Conservation (phyloP, 108 stramenopile species). For the Cyclotella distinguenda region DNA sequence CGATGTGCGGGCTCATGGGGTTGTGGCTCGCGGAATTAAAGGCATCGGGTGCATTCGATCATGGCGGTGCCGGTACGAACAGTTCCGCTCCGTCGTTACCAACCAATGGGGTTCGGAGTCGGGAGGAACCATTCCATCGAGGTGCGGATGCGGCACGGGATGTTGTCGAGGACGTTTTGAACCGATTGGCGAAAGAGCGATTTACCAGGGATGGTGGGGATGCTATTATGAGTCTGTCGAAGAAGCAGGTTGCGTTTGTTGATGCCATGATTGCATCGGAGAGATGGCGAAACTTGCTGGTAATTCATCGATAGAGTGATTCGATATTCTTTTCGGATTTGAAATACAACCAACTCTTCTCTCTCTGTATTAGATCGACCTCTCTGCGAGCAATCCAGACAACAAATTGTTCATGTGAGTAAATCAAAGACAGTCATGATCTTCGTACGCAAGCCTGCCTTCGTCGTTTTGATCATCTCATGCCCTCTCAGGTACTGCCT, state of each 20-base stretch:
- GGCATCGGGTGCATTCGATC: background rate
- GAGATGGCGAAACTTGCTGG: slow-evolving; percentile 75
- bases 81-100: too few relatives aligned
- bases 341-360: background rate
- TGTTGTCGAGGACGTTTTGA: slow-evolving; percentile 63
- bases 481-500: slow-evolving; percentile 54
- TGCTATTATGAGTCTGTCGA: slow-evolving; percentile 67
- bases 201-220: slow-evolving; percentile 75
- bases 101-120: too few relatives aligned
- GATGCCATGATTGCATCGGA: slow-evolving; percentile 83
- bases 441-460: background rate
- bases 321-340: background rate
- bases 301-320: background rate
- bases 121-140: slow-evolving; percentile 5
- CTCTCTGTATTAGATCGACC: slow-evolving; percentile 54
- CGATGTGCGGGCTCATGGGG: slow-evolving; percentile 74
- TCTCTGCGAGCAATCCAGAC: slow-evolving; percentile 76
- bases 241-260: slow-evolving; percentile 69
- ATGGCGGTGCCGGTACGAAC: too few relatives aligned
- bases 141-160: slow-evolving; percentile 62
- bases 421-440: background rate
- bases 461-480: background rate
- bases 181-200: slow-evolving; percentile 66
- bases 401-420: slow-evolving; percentile 65
- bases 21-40: slow-evolving; percentile 76